Base-by-base conservation (phyloP, 139 green algal species). In the Chlorella sp. region DNA sequence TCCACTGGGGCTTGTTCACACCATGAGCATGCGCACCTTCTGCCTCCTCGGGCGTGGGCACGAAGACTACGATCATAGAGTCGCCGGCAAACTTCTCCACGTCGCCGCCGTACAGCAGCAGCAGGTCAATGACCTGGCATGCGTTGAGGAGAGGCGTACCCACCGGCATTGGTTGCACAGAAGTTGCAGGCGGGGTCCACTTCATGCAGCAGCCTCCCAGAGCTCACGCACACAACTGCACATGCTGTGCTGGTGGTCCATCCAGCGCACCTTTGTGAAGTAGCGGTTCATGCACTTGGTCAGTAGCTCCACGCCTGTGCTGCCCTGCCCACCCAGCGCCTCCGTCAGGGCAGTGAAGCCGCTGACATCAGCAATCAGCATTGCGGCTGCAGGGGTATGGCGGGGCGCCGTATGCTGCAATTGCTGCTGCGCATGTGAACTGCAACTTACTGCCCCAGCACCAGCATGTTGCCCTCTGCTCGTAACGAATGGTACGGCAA, bases 51-150 rank as follows among this genome's bases (percentile, higher is more conserved):
- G 44, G n/a, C 13, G 60, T 90, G 20, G 93, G 90, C 78, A 78
- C 85, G 84, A 97, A 97, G 3, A 88, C 87, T 1, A 94, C 87
- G 41, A 97, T 96, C 91, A 97, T 95, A 32, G 90, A 92, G 89
- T 97, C 94, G 2, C 94, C 94, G 16, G 94, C 94, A 91, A 97
- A 97, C 82, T 95, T 94, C 73, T 96, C 90, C 24, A 97, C 92
- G 84, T 97, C 94, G 1, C 94, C 94, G 36, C 92, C 91, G 84
- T 92, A 92, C 41, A 81, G 62, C 38, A 91, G 75, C 69, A 96
- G 89, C 80, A 96, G 83, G 65, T 93, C 91, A 58, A 96, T 95
- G 32, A 95, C 90, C 86, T 92, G 91, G 28, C 70, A 16, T 17
- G 46, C 46, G 46, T 54, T 54, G 8, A 54, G 46, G 46, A 54